These are phyloP conservation scores for Geotrichum bryndzae DNA, from an alignment of 1,139 yeast species.

Conservation along the genomic window DNA sequence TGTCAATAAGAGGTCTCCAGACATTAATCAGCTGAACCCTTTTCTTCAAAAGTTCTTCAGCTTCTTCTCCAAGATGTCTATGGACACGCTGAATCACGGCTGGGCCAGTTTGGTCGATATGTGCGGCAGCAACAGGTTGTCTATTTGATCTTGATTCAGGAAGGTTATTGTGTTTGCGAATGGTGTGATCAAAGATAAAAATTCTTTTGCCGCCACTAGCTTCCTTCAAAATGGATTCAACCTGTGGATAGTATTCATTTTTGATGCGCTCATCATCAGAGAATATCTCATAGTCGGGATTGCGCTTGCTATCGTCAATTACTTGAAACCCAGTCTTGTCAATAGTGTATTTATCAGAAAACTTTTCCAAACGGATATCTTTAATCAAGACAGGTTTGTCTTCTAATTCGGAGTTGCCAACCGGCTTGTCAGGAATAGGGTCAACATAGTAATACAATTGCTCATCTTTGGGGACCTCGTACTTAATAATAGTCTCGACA, in stretches of 20 bases:
- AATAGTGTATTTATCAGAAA: neutral
- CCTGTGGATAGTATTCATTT: constrained; percentile 22
- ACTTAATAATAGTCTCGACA: neutral
- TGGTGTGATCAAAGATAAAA: constrained; percentile 26
- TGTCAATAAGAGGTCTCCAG: constrained; percentile 26
- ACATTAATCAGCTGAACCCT: constrained; percentile 26
- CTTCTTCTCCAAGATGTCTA: constrained; percentile 23
- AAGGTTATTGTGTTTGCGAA: constrained; percentile 18
- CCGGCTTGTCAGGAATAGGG: neutral
- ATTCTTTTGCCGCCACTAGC: constrained; percentile 20
- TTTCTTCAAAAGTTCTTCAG: constrained; percentile 20
- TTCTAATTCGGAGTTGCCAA: constrained; percentile 1
- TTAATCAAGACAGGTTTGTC: constrained; percentile 1
- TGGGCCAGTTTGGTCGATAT: constrained; percentile 27
- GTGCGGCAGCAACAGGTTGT: constrained; percentile 24
- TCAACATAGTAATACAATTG: constrained; percentile 1
- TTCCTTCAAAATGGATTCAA: constrained; percentile 19
- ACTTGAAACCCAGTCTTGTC: constrained; percentile 14
- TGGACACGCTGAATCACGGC: constrained; percentile 25
- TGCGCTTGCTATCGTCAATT: constrained; percentile 10
- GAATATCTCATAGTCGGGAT: constrained; percentile 19
- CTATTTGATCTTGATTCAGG: constrained; percentile 18
- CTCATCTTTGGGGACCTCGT: neutral
- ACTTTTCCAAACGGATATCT: constrained; percentile 20
- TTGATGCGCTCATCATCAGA: constrained; percentile 20